Conservation (phyloP, 225 moss, liverwort and hornwort genomes). For the Bryoerythrophyllum caledonicum region DNA sequence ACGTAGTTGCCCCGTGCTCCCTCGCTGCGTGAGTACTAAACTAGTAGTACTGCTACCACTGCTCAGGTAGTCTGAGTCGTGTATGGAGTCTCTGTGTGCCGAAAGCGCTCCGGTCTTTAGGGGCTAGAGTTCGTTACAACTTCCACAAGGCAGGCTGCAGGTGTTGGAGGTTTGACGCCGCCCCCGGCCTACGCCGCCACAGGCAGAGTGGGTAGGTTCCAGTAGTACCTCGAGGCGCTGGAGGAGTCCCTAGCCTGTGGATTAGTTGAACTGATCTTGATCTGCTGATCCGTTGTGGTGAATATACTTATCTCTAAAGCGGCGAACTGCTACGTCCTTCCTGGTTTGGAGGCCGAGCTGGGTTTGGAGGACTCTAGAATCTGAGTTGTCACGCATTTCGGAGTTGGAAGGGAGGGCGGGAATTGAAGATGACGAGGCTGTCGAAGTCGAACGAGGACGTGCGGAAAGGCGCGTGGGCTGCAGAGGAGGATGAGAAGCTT, state of each 20-base stretch:
- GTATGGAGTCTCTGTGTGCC: slow-evolving; percentile 7
- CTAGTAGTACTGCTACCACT: neutral
- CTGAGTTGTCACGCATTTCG: neutral
- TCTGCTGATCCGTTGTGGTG: neutral
- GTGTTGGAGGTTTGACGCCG: neutral
- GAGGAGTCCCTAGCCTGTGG: neutral
- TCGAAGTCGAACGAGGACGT: slow-evolving; percentile 83
- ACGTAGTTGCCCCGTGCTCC: slow-evolving; percentile 24
- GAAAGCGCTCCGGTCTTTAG: slow-evolving; percentile 2
- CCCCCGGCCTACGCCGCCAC: no score
- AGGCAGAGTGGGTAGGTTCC: neutral
- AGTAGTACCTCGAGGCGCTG: no score
- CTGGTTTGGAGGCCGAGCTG: neutral
- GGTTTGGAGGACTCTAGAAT: neutral
- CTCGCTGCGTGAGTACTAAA: no score
- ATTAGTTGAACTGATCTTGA: neutral
- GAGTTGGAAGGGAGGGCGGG: no score
- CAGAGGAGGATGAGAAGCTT: slow-evolving; percentile 95
- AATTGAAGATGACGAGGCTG: slow-evolving; percentile 72
- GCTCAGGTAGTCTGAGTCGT: neutral
- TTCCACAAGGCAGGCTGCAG: neutral
- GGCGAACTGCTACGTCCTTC: no score
- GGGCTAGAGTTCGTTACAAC: neutral
- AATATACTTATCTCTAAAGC: neutral
- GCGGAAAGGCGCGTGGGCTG: slow-evolving; percentile 95